Evolutionary conservation across 164 flowering plant genomes (phyloP).

Genomic region (Dillenia suffruticosa): DNA sequence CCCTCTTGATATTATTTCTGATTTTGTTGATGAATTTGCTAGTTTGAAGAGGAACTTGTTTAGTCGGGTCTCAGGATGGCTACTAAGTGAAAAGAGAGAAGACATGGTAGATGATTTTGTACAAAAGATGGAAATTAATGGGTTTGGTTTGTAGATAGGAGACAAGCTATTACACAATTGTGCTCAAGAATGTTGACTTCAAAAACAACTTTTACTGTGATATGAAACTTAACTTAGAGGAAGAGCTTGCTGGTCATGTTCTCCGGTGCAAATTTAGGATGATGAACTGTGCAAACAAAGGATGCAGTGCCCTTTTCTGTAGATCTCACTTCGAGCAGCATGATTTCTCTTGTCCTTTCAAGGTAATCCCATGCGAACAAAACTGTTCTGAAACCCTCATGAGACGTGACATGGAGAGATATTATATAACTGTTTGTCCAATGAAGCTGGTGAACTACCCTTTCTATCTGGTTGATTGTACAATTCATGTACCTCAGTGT

Average conservation of each 20-base stretch:
- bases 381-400: slow-evolving; percentile 51
- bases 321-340: slow-evolving; percentile 59
- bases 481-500: slow-evolving; percentile 40
- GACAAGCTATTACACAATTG: slow-evolving; percentile 49
- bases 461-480: slow-evolving; percentile 70
- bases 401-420: slow-evolving; percentile 91
- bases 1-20: slow-evolving; percentile 65
- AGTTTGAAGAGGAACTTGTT: slow-evolving; percentile 57
- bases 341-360: slow-evolving; percentile 63
- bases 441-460: slow-evolving; percentile 89
- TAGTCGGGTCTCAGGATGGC: slow-evolving; percentile 78
- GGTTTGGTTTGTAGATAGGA: slow-evolving; percentile 70
- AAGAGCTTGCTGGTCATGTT: slow-evolving; percentile 51
- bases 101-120: slow-evolving; percentile 83
- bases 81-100: slow-evolving; percentile 79
- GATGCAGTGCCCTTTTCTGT: slow-evolving; percentile 48
- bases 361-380: slow-evolving; percentile 79
- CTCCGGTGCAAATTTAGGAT: slow-evolving; percentile 47
- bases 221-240: slow-evolving; percentile 38
- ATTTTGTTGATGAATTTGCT: slow-evolving; percentile 69
- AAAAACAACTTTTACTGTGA: slow-evolving; percentile 51
- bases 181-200: slow-evolving; percentile 71
- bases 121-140: slow-evolving; percentile 74
- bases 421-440: slow-evolving; percentile 83
- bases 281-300: slow-evolving; percentile 53